A percentile compares a stretch with the other conserved stretches of the same genome.
Evolutionary conservation across 148 eudicot genomes (phyloP).

Genomic region (Camellia granthamiana): DNA sequence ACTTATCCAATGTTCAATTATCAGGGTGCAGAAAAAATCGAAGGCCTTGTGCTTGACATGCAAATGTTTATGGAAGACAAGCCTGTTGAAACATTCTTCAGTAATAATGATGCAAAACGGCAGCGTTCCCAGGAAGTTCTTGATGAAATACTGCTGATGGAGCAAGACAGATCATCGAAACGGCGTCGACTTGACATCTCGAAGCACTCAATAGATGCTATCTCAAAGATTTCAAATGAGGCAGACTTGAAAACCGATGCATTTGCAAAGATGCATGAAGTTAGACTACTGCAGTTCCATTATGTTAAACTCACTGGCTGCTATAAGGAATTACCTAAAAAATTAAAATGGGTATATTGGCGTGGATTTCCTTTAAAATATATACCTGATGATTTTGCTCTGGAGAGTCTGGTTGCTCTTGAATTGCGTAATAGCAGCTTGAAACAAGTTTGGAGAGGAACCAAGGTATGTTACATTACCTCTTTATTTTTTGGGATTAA

Average conservation of each 20-base stretch:
- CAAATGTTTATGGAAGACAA: not conserved
- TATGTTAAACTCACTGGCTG: not conserved
- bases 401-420: conserved; percentile 11
- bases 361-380: not conserved
- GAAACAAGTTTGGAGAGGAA: conserved; percentile 9
- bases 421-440: conserved; percentile 4
- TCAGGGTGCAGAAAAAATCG: not conserved
- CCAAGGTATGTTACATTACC: not conserved
- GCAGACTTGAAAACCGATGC: conserved; percentile 8
- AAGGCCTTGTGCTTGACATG: not conserved
- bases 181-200: not conserved
- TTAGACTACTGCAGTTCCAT: conserved; percentile 11
- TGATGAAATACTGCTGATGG: not conserved
- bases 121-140: not conserved
- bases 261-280: not conserved
- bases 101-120: not conserved
- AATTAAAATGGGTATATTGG: conserved; percentile 8
- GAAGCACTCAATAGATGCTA: conserved; percentile 1
- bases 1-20: not conserved
- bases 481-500: not conserved
- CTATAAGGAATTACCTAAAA: conserved; percentile 10
- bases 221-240: not conserved
- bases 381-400: conserved; percentile 11
- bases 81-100: not conserved
- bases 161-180: not conserved